A percentile compares a stretch with the other conserved stretches of the same genome.
These are phyloP conservation scores for Alloascoidea africana DNA, from an alignment of 805 yeast genomes.

Conservation along the genomic window DNA sequence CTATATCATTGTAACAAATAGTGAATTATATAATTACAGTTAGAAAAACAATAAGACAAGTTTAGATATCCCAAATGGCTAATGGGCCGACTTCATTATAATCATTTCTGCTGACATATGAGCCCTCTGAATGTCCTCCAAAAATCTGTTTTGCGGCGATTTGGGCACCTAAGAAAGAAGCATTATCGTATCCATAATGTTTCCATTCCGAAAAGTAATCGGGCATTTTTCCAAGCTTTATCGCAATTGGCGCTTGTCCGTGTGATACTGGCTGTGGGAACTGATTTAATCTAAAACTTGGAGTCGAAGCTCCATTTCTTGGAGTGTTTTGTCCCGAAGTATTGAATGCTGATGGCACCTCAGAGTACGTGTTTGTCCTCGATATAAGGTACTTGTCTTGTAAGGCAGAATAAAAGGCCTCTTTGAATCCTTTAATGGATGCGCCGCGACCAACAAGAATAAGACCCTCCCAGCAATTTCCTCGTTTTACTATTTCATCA, in stretches of 20 bases:
- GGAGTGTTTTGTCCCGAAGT: conserved; percentile 17
- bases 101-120: conserved; percentile 48
- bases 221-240: conserved; percentile 56
- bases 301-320: conserved; percentile 16
- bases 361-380: conserved; percentile 19
- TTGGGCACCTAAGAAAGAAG: conserved; percentile 74
- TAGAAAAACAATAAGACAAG: not conserved
- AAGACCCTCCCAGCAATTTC: conserved; percentile 74
- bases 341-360: conserved; percentile 19
- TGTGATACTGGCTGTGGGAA: conserved; percentile 17
- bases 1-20: not conserved
- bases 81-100: conserved; percentile 74
- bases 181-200: conserved; percentile 58
- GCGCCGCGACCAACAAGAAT: conserved; percentile 69
- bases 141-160: conserved; percentile 79
- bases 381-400: conserved; percentile 36
- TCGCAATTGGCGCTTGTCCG: conserved; percentile 68
- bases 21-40: not conserved
- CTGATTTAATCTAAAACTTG: conserved; percentile 24
- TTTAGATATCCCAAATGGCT: conserved; percentile 53
- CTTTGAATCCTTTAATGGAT: conserved; percentile 61
- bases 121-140: conserved; percentile 43
- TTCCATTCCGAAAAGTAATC: conserved; percentile 96
- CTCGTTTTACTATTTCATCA: conserved; percentile 56
- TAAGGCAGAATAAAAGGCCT: conserved; percentile 46